A percentile compares a stretch with the other conserved stretches of the same genome.
These are phyloP conservation scores for Xylariaceae sp. DNA, from an alignment of 2,329 filamentous ascomycete genomes.

Conservation along the genomic window DNA sequence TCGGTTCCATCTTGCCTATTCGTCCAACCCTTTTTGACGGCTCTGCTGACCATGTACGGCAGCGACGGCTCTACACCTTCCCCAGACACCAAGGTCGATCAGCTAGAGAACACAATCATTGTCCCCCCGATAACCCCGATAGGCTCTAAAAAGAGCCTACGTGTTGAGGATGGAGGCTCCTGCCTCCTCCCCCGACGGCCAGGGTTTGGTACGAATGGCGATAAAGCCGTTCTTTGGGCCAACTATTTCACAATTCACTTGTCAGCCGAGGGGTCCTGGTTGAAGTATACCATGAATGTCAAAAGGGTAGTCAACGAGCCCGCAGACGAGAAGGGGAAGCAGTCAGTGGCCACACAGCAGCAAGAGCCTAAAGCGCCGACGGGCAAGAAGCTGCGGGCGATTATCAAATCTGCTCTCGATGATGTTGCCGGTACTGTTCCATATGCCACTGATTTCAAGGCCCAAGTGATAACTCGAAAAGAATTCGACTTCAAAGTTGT, in stretches of 20 bases:
- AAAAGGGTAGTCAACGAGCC: constrained; percentile 6
- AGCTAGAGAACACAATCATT: constrained; percentile 39
- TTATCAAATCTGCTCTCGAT: constrained; percentile 36
- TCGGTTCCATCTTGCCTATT: no score
- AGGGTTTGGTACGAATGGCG: constrained; percentile 42
- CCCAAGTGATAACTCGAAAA: constrained; percentile 38
- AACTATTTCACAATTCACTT: constrained; percentile 48
- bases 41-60: no score
- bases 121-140: constrained; percentile 29
- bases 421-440: constrained; percentile 31
- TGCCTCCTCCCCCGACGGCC: constrained; percentile 41
- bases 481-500: constrained; percentile 35
- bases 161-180: constrained; percentile 18
- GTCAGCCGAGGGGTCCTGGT: constrained; percentile 31
- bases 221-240: constrained; percentile 42
- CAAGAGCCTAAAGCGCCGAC: constrained; percentile 30
- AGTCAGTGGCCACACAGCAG: background rate
- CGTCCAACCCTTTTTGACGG: background rate
- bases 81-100: constrained; percentile 29
- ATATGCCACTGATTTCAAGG: constrained; percentile 47
- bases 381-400: constrained; percentile 38
- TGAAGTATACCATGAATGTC: constrained; percentile 43
- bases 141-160: constrained; percentile 29
- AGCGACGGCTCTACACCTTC: constrained; percentile 13
- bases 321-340: constrained; percentile 17